Evolutionary conservation across 257 asterid genomes (phyloP), one percentile per base, ranked within the genome.

Genomic region (Misopates orontium): DNA sequence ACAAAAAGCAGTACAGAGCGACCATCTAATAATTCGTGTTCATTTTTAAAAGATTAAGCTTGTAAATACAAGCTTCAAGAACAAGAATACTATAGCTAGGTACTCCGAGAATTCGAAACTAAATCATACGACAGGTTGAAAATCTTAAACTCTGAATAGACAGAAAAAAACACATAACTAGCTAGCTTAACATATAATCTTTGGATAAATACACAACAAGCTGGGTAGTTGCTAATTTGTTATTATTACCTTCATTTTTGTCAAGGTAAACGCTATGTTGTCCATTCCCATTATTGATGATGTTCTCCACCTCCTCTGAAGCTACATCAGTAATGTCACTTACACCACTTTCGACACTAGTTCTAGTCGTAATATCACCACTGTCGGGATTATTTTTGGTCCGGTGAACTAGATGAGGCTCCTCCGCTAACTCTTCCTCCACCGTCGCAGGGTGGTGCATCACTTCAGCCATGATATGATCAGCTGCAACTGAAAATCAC

Each of bases 191-290:
- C n/a, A 49, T 19, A 49, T 49, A n/a, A 8, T 49, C 7, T 10
- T 1, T 49, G 54, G 0, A 10, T 20, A 19, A 24, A 24, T 6
- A 6, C n/a, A n/a, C n/a, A 20, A 17, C 3, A 28, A 4, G 5
- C 49, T 58, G 3, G 36, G 3, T 2, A 2, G 36, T 28, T 28
- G 7, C 36, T 3, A 2, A 28, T 7, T 28, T 28, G 7, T 28
- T 2, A 28, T 28, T 28, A 28, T 28, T 68, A 85, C 93, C 84
- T 71, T 71, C 51, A 25, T 45, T 67, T 9, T 74, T 58, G 65
- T 82, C 81, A 20, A 76, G 62, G 63, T 73, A 73, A 44, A 73
- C 74, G 18, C 67, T 70, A 32, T 72, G 64, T 28, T 28, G 4
- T 7, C 4, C 3, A 28, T 28, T 28, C 4, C 36, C 36, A 7